Evolutionary conservation across 2,329 filamentous ascomycete species (phyloP), one percentile per base, ranked within the genome.

Genomic region (Colletotrichum lupini): DNA sequence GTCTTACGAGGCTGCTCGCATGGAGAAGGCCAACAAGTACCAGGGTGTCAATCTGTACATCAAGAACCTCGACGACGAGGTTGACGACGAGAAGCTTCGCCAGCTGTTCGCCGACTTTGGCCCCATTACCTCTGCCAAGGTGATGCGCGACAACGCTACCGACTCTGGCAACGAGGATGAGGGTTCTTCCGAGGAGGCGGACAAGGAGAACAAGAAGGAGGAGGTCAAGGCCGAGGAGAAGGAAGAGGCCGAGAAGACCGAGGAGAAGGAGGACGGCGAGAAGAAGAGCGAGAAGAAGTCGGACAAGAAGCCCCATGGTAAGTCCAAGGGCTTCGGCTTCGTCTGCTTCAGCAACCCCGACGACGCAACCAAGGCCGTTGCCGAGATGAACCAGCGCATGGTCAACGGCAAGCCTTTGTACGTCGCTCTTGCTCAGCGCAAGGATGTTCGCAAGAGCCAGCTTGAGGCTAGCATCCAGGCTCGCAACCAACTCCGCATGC

Each of bases 341-440:
- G 97, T 99, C 82, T 99, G 97, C 93, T 99, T 99, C 89, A 97
- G 94, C 91, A 98, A 97, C 90, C 95, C 97, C 74, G 97, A 99
- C 80, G 97, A 99, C 84, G 97, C 97, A 77, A 98, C 96, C 87
- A 98, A 98, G 92, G 97, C 97, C 77, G 96, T 99, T 76, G 95
- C 95, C 74, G 97, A 99, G 86, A 98, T 98, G 95, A 99, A 99
- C 90, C 96, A 98, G 90, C 95, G 97, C 85, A 99, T 99, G 97
- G 90, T 98, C 78, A 93, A 95, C 84, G 91, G 91, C 87, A 99
- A 99, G 92, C 97, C 97, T 71, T 90, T 99, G 74, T 99, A 99
- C 82, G 97, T 99, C 80, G 97, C 97, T 79, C 91, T 99, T 77
- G 97, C 97, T 76, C 97, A 99, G 90, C 96, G 97, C 87, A 99